Base-by-base conservation (phyloP, 148 eudicot species). In the Chenopodium berlandieri region DNA sequence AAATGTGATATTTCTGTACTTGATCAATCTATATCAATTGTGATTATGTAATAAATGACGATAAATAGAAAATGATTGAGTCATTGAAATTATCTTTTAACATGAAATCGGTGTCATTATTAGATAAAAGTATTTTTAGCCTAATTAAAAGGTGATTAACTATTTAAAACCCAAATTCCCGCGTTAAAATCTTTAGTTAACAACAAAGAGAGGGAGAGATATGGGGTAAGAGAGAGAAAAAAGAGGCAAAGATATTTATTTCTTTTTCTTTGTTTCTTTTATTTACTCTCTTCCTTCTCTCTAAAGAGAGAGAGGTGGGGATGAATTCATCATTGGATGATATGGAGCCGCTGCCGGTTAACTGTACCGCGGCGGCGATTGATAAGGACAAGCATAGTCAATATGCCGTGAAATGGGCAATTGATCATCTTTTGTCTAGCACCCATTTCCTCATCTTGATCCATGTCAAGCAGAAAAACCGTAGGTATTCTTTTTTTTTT, bases 381-480 rank as follows among this genome's bases (percentile, higher is more conserved):
- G 91, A 89, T 64, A 90, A 86, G 78, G 92, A 89, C 73, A 92
- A 87, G 77, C 31, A 87, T 81, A 90, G 91, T 87, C 82, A 84
- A 1, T 78, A 77, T 7, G 92, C 93, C 4, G 92, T 91, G 20
- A 86, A 82, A 76, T 92, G 96, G 96, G 92, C 93, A 2, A 71
- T 90, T 40, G 92, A 89, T 23, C 79, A 89, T 81, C 83, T 92
- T 3, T 25, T 88, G 19, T 46, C 71, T 34, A 10, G 50, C 52
- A 70, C 50, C 22, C 48, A 79, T 23, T 54, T 80, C 75, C 78
- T 92, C 62, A 3, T 83, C 25, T 78, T 92, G 80, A 7, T 90
- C 71, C 92, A 92, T 79, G 92, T 92, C 54, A 83, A 46, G 75
- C 81, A 76, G 67, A 82, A 80, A 82, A 79, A 88, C 75, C 77